Conservation (phyloP, 2,329 filamentous ascomycete species). For the Aspergillus nomiae region DNA sequence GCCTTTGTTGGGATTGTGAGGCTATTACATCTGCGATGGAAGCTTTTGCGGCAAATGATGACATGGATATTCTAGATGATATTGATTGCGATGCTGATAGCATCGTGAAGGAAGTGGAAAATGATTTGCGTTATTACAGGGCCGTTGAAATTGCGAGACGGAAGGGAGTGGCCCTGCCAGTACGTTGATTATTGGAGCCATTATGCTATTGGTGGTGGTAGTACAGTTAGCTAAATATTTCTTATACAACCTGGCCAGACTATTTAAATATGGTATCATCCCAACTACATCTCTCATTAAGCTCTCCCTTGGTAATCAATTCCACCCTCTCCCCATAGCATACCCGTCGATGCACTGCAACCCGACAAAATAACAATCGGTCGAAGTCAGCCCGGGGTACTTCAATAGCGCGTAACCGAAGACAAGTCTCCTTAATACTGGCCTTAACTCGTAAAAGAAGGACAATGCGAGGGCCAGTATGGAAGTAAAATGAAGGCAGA, state of each 20-base stretch:
- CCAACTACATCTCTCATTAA: neutral
- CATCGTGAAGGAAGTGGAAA: neutral
- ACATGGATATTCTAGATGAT: neutral
- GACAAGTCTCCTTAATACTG: neutral
- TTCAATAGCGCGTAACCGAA: neutral
- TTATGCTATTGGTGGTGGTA: neutral
- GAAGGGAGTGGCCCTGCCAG: neutral
- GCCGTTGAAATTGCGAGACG: neutral
- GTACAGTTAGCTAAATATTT: neutral
- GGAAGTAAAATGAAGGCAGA: neutral
- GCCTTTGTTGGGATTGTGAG: slow-evolving; percentile 81
- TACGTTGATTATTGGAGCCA: neutral
- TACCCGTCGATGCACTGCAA: slow-evolving; percentile 7
- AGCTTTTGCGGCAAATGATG: neutral
- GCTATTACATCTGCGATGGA: slow-evolving; percentile 42
- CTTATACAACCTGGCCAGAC: neutral
- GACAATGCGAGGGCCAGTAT: neutral
- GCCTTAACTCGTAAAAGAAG: neutral
- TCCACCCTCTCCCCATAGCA: slow-evolving; percentile 6
- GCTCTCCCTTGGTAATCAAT: neutral
- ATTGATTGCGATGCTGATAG: neutral
- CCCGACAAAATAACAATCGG: slow-evolving; percentile 7
- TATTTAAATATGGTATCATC: neutral
- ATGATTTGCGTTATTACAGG: neutral
- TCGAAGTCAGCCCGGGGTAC: slow-evolving; percentile 5